These are phyloP conservation scores for Colletotrichum caudatum DNA, from an alignment of 2,329 filamentous ascomycete genomes.

Conservation along the genomic window DNA sequence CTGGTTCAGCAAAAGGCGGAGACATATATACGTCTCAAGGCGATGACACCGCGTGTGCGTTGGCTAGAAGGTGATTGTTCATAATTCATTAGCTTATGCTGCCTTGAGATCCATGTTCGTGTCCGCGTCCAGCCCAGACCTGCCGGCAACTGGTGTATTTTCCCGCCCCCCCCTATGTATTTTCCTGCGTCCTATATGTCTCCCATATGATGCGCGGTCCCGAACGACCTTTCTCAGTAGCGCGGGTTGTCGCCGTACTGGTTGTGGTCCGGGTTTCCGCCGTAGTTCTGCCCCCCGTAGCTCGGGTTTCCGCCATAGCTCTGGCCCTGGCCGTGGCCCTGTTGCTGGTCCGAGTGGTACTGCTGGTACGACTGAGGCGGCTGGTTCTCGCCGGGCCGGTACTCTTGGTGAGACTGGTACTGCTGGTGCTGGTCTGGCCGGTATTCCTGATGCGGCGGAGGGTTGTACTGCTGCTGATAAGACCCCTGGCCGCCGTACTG, in stretches of 20 bases:
- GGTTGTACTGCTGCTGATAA: slow-evolving; percentile 46
- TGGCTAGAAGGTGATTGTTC: background rate
- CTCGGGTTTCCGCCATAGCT: slow-evolving; percentile 36
- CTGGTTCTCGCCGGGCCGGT: slow-evolving; percentile 38
- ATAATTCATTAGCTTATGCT: slow-evolving; percentile 23
- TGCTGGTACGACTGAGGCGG: slow-evolving; percentile 43
- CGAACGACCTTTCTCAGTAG: slow-evolving; percentile 40
- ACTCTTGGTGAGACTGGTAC: slow-evolving; percentile 38
- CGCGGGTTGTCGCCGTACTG: slow-evolving; percentile 44
- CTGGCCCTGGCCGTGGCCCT: slow-evolving; percentile 40
- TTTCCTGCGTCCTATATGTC: background rate
- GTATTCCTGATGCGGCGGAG: slow-evolving; percentile 43
- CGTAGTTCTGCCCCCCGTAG: slow-evolving; percentile 43
- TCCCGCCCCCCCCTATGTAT: background rate
- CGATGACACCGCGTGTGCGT: background rate
- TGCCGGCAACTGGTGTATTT: background rate
- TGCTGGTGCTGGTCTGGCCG: slow-evolving; percentile 31
- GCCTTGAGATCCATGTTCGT: background rate
- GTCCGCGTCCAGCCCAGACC: background rate
- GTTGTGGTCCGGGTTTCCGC: slow-evolving; percentile 41
- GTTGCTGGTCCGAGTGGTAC: slow-evolving; percentile 37
- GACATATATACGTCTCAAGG: background rate
- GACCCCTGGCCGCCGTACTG: slow-evolving; percentile 42
- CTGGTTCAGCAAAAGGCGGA: background rate
- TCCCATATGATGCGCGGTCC: background rate